Base-by-base conservation (phyloP, 2,329 filamentous ascomycete genomes). In the Stemphylium vesicarium region DNA sequence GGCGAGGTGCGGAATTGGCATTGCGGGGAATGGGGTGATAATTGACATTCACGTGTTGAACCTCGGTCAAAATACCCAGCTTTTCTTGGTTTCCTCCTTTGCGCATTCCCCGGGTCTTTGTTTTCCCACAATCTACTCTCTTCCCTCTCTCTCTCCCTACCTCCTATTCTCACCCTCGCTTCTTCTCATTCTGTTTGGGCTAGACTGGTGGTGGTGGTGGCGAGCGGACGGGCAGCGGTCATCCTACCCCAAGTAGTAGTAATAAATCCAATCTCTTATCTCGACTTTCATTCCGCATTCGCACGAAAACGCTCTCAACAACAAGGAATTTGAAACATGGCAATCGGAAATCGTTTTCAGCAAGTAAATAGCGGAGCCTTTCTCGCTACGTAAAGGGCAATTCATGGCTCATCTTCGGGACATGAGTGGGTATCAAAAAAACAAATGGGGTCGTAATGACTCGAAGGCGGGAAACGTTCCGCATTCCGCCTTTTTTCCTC, bases 381-480 rank as follows among this genome's bases (percentile, higher is more conserved):
- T 35, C 24, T 22, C 20, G 32, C n/a, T 24, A 20, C n/a, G 29
- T 32, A 24, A 6, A 42, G 16, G 39, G 9, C n/a, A 11, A 20
- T 24, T 44, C 42, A 22, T 48, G 37, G 35, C 26, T 33, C 45
- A 32, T 48, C 29, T 10, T 40, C 36, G 36, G 16, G 18, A 32
- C 39, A 54, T 54, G 51, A 50, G 39, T 54, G 52, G 52, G 52
- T 55, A 55, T 55, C 46, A 55, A 45, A 55, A 55, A 50, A 44
- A 50, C 35, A 55, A 31, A 31, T 45, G 41, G 47, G 41, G 38
- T 35, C 13, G 16, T 40, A 42, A 55, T 55, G 47, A 51, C 52
- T 40, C 29, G n/a, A 7, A 7, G 20, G 50, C 18, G 24, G 4
- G 16, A 20, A 22, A 8, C 24, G 24, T 16, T 13, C 9, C 20